Percentiles rank a stretch among this genome's conserved stretches.
These are phyloP conservation scores for Xerocomus spinulosus DNA, from an alignment of 768 basidiomycete species.

Conservation along the genomic window DNA sequence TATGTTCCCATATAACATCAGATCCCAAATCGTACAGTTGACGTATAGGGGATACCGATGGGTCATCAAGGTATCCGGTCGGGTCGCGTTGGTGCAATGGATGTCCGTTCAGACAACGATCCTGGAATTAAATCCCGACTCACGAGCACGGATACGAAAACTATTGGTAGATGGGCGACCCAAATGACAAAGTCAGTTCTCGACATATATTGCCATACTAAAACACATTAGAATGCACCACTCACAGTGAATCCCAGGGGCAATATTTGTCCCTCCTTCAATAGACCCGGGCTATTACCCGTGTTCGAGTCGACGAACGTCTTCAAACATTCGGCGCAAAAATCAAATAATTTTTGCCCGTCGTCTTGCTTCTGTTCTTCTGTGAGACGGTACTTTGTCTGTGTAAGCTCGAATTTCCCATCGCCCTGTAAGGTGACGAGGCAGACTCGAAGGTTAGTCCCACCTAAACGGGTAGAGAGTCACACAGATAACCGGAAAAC, in stretches of 20 bases:
- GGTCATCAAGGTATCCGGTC: neutral
- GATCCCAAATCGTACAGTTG: neutral
- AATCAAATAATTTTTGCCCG: constrained; percentile 94
- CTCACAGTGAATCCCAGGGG: constrained; percentile 92
- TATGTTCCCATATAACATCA: neutral
- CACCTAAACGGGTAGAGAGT: constrained; percentile 55
- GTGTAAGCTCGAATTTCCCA: constrained; percentile 96
- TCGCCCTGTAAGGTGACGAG: constrained; percentile 87
- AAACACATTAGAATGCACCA: constrained; percentile 10
- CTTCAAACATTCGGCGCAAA: constrained; percentile 91
- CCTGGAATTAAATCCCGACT: constrained; percentile 31
- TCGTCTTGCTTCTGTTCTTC: constrained; percentile 99
- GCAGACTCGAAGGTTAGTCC: constrained; percentile 98
- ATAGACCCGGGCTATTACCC: constrained; percentile 42
- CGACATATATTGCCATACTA: neutral
- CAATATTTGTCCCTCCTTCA: constrained; percentile 53
- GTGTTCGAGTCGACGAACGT: constrained; percentile 79
- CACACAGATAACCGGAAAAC: no score
- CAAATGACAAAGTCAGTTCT: constrained; percentile 3
- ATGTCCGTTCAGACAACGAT: neutral
- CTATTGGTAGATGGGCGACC: constrained; percentile 31
- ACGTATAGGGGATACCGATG: neutral
- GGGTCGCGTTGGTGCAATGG: neutral
- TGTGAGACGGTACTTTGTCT: constrained; percentile 93
- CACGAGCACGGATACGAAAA: constrained; percentile 95